Evolutionary conservation across 2,329 filamentous ascomycete species (phyloP).

Genomic region (Arthrinium phaeospermum): DNA sequence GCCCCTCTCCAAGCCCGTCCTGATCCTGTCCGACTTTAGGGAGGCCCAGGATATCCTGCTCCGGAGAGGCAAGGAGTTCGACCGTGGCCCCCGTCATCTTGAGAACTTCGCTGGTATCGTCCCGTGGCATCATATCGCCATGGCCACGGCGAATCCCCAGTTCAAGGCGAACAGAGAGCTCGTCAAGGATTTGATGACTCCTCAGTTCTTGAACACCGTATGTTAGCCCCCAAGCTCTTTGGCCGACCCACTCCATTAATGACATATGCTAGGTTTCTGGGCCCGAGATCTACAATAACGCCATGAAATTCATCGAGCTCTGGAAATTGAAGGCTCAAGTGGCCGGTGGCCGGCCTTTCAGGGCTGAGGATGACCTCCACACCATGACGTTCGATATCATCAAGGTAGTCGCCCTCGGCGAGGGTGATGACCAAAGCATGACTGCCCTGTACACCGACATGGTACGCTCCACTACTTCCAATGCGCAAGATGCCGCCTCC

Average conservation of each 20-base stretch:
- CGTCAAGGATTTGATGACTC: constrained; percentile 43
- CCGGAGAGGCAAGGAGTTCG: constrained; percentile 40
- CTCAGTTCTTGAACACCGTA: constrained; percentile 38
- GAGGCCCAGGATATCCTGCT: constrained; percentile 40
- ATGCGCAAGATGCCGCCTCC: not conserved
- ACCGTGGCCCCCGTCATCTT: constrained; percentile 34
- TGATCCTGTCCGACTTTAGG: constrained; percentile 41
- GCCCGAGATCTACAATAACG: constrained; percentile 39
- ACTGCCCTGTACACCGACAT: constrained; percentile 23
- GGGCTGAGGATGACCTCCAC: constrained; percentile 37
- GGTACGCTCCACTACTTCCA: constrained; percentile 14
- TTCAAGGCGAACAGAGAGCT: constrained; percentile 40
- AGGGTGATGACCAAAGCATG: constrained; percentile 25
- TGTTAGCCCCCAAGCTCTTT: not conserved
- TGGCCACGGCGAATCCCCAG: constrained; percentile 38
- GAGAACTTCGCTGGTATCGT: constrained; percentile 29
- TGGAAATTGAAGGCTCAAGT: constrained; percentile 39
- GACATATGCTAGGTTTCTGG: constrained; percentile 35
- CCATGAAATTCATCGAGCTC: constrained; percentile 36
- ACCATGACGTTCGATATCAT: constrained; percentile 41
- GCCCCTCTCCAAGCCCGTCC: constrained; percentile 38
- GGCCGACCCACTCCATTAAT: not conserved
- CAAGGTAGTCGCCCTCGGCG: constrained; percentile 38
- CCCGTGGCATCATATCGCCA: constrained; percentile 38
- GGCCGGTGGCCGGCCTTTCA: constrained; percentile 37